Evolutionary conservation across 23 red algal genomes (phyloP), one percentile per base, ranked within the genome.

Genomic region (Gracilaria caudata): DNA sequence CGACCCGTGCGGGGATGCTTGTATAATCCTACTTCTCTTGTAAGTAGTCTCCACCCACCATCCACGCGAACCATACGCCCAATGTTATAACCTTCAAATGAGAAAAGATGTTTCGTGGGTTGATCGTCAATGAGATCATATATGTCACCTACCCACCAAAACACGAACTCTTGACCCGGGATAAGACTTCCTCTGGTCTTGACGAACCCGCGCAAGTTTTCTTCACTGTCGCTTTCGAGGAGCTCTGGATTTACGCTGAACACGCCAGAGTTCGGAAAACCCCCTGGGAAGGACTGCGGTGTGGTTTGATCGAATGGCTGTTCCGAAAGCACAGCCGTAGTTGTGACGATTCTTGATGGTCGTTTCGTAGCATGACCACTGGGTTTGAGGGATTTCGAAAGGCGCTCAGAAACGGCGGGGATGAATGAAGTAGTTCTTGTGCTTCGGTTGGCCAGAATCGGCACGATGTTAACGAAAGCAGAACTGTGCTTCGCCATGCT

Each of bases 41-140:
- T 93, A 19, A 98, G 87, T 49, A 98, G 11, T 59, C 96, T 83
- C 96, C 96, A 98, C 32, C 96, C 96, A 51, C 96, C 96, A 60
- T 94, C 96, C 4, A 94, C 86, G 30, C 66, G 87, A 36, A 95
- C 79, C 72, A 90, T 92, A 2, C 96, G 87, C 33, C 87, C 96
- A 64, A 98, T 94, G 44, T 94, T 98, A 74, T 91, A 98, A 12
- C 96, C 96, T 47, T 98, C 96, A 54, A 98, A 94, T 4, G 72
- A 51, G 71, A 98, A 94, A 34, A 98, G 53, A 44, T 92, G 92
- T 49, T 64, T 86, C 41, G 72, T 34, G 14, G 71, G 60, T 23
- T 81, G 51, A 30, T 77, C 86, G 61, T 94, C 92, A 23, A 94
- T 68, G 39, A 94, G 21, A 7, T 47, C 92, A 54, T 98, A 94